Percentiles rank a stretch among this genome's conserved stretches.
phyloP scores from a whole-genome alignment of 1,139 yeast genomes.

The Blastobotrys ciferrii region DNA sequence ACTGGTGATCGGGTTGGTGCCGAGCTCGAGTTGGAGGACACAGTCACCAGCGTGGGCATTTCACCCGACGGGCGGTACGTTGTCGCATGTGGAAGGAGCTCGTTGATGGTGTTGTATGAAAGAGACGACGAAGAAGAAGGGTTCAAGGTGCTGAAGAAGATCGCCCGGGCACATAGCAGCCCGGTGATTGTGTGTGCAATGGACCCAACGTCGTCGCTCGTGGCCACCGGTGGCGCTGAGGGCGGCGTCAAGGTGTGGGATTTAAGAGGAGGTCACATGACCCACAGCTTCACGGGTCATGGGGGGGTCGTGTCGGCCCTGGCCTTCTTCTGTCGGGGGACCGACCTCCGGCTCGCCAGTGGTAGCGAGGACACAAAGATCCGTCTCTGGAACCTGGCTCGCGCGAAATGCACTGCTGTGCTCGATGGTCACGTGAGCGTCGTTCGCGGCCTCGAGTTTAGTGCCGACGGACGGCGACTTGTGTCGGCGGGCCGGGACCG shows the following conservation, averaged over 20 bases:
- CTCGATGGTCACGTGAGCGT: slow-evolving; percentile 79
- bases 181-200: slow-evolving; percentile 78
- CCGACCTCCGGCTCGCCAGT: slow-evolving; percentile 75
- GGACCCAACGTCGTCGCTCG: slow-evolving; percentile 78
- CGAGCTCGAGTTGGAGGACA: slow-evolving; percentile 68
- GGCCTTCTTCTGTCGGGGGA: slow-evolving; percentile 51
- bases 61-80: slow-evolving; percentile 73
- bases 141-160: slow-evolving; percentile 31
- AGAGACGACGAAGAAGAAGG: slow-evolving; percentile 29
- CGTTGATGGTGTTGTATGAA: slow-evolving; percentile 68
- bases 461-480: slow-evolving; percentile 50
- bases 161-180: slow-evolving; percentile 53
- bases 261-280: slow-evolving; percentile 78
- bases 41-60: slow-evolving; percentile 70
- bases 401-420: slow-evolving; percentile 61
- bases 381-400: slow-evolving; percentile 88
- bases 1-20: slow-evolving; percentile 58
- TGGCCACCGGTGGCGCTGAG: slow-evolving; percentile 95
- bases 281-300: slow-evolving; percentile 92
- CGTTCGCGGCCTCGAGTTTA: slow-evolving; percentile 79
- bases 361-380: slow-evolving; percentile 81
- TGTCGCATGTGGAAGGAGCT: slow-evolving; percentile 79
- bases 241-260: slow-evolving; percentile 94
- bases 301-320: slow-evolving; percentile 87
- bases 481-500: slow-evolving; percentile 90